Conservation (phyloP, 306 rosid species). For the Trichosanthes cucumerina region DNA sequence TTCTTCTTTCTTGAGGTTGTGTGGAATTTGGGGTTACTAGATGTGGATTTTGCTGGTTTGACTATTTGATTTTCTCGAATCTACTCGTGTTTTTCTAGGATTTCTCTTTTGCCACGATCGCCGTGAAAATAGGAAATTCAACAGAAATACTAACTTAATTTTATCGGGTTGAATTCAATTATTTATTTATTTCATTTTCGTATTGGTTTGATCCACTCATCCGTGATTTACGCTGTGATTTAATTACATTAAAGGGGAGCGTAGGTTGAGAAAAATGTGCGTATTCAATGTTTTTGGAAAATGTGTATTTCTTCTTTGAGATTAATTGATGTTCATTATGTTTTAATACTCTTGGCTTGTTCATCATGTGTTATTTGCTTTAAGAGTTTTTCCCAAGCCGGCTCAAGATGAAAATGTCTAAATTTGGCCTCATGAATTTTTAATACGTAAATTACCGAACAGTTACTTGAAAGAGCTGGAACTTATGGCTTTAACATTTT, state of each 20-base stretch:
- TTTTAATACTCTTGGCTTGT: background rate
- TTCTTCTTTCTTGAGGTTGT: background rate
- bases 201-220: background rate
- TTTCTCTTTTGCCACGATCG: background rate
- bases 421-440: background rate
- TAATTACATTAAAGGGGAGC: background rate
- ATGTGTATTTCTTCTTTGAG: background rate
- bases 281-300: background rate
- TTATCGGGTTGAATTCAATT: background rate
- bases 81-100: background rate
- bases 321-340: background rate
- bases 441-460: background rate
- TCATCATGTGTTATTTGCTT: background rate
- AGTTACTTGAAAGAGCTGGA: background rate
- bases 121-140: background rate
- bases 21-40: background rate
- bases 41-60: background rate
- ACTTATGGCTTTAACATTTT: background rate
- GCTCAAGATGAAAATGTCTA: background rate
- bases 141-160: background rate
- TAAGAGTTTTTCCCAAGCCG: background rate
- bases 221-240: background rate
- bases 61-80: background rate
- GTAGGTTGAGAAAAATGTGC: background rate
- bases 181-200: background rate